Percentiles rank a stretch among this genome's conserved stretches.
Conservation (phyloP, 106 monocot species). For the Narthecium ossifragum region DNA sequence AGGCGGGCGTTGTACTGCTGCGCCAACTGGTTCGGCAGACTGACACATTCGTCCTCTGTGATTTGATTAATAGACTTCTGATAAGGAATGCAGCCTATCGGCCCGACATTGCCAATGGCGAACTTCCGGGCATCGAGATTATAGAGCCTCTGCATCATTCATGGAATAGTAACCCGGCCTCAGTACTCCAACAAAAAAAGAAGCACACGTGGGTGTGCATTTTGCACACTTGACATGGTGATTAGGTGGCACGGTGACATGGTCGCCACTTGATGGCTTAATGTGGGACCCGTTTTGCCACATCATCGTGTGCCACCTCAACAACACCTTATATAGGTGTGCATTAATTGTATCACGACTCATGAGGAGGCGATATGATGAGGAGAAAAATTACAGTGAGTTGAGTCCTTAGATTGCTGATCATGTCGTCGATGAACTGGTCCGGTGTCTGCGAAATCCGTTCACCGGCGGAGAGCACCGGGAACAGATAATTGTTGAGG, state of each 20-base stretch:
- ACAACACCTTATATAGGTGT: too few species aligned
- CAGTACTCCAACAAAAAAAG: too few species aligned
- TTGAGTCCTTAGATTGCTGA: constrained; percentile 40
- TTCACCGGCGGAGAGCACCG: constrained; percentile 50
- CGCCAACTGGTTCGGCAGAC: constrained; percentile 25
- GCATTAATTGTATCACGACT: not conserved
- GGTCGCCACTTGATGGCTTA: too few species aligned
- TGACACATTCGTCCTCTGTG: constrained; percentile 16
- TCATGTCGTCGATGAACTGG: constrained; percentile 53
- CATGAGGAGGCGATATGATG: not conserved
- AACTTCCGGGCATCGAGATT: constrained; percentile 25
- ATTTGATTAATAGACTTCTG: constrained; percentile 30
- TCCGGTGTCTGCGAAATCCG: constrained; percentile 39
- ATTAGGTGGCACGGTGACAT: too few species aligned
- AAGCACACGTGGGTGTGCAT: too few species aligned
- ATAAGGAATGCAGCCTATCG: constrained; percentile 38
- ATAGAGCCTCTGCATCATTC: constrained; percentile 20
- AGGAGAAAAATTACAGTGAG: constrained; percentile 40
- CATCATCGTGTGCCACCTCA: too few species aligned
- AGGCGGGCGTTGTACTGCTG: constrained; percentile 18
- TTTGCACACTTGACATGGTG: too few species aligned
- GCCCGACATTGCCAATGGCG: constrained; percentile 28
- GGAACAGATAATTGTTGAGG: constrained; percentile 90
- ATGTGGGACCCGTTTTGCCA: too few species aligned
- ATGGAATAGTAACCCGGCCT: not conserved